Evolutionary conservation across 2,329 filamentous ascomycete genomes (phyloP).

Genomic region (Cordyceps sp.): DNA sequence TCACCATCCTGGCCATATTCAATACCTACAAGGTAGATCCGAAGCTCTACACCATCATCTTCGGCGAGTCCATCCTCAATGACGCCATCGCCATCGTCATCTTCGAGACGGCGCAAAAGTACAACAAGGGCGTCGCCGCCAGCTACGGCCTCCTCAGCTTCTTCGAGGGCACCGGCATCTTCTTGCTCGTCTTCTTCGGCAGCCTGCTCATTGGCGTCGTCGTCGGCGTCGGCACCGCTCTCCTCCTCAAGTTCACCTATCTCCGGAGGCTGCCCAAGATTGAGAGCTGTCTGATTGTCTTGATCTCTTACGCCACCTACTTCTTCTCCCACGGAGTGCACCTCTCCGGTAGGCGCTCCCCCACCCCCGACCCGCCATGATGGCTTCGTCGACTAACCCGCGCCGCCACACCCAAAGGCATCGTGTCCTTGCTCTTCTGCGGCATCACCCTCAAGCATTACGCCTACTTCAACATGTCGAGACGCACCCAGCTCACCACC

Average conservation of each 20-base stretch:
- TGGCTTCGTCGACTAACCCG: not conserved
- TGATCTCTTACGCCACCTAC: conserved; percentile 92
- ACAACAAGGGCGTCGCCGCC: conserved; percentile 58
- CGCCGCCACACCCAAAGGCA: conserved; percentile 47
- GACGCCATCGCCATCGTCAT: conserved; percentile 97
- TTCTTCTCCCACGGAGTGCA: conserved; percentile 94
- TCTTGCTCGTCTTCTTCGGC: conserved; percentile 91
- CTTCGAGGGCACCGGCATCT: conserved; percentile 83
- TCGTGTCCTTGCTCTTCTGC: conserved; percentile 92
- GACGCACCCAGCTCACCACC: conserved; percentile 88
- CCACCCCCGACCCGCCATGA: not conserved
- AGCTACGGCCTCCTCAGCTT: conserved; percentile 66
- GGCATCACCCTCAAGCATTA: conserved; percentile 98
- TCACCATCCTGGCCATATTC: conserved; percentile 97
- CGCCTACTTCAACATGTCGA: conserved; percentile 99
- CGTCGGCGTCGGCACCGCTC: conserved; percentile 72
- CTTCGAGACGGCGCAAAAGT: conserved; percentile 93
- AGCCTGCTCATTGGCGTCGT: conserved; percentile 78
- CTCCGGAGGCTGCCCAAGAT: conserved; percentile 88
- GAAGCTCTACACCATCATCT: conserved; percentile 96
- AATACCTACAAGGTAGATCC: conserved; percentile 98
- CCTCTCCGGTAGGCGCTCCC: conserved; percentile 61
- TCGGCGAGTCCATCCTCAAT: conserved; percentile 94
- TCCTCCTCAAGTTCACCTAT: conserved; percentile 88
- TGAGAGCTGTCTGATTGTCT: conserved; percentile 82